Conservation (phyloP, 2,329 filamentous ascomycete genomes). For the Fusarium anguioides region DNA sequence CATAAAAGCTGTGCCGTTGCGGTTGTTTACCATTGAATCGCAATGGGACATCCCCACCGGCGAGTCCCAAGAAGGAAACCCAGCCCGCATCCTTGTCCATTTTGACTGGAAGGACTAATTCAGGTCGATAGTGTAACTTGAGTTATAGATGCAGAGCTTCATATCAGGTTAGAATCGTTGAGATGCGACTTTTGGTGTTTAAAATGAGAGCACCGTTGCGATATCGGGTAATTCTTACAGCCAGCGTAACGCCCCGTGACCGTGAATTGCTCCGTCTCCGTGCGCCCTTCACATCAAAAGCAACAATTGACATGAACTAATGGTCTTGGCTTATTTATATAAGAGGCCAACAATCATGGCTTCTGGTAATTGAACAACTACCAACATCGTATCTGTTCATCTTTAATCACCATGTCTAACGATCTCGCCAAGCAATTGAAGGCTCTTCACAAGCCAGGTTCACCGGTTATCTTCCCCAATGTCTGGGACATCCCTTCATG, state of each 20-base stretch:
- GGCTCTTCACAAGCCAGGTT: conserved; percentile 61
- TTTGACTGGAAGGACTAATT: background rate
- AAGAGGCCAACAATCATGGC: background rate
- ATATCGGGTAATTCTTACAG: background rate
- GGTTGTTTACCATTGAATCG: conserved; percentile 1
- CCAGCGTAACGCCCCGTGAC: background rate
- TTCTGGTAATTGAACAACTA: background rate
- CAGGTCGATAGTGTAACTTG: background rate
- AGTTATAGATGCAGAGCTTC: background rate
- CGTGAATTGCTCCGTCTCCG: conserved; percentile 12
- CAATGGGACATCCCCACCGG: conserved; percentile 11
- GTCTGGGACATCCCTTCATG: conserved; percentile 66
- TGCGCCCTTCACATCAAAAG: conserved; percentile 34
- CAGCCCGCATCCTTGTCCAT: conserved; percentile 10
- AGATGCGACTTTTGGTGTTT: background rate
- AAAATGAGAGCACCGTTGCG: background rate
- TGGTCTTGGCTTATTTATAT: background rate
- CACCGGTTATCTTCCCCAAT: conserved; percentile 66
- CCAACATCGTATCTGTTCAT: background rate
- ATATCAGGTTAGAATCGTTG: background rate
- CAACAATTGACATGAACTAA: conserved; percentile 11
- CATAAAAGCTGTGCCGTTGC: background rate
- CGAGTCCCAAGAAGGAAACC: conserved; percentile 13
- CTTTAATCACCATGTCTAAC: conserved; percentile 43
- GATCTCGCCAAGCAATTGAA: conserved; percentile 51